Percentiles rank a stretch among this genome's conserved stretches.
Conservation (phyloP, 257 asterid species). For the Cordia subcordata region DNA sequence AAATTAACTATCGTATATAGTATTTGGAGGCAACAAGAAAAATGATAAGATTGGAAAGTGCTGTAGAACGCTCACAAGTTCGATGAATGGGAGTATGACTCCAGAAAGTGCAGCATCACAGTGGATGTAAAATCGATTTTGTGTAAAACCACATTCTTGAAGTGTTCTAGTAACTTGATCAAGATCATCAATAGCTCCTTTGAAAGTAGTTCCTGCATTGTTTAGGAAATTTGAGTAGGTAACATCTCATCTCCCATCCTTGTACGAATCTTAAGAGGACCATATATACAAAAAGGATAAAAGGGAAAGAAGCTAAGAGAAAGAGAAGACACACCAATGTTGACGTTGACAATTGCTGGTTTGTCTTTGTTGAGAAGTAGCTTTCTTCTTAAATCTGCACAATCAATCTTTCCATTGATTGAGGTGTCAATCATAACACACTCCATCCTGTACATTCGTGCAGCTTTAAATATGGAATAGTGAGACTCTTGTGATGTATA, state of each 20-base stretch:
- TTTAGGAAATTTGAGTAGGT: too few species aligned
- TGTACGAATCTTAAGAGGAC: too few species aligned
- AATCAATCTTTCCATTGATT: background rate
- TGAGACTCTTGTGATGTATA: background rate
- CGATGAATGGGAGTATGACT: slow-evolving; percentile 20
- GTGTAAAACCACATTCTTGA: slow-evolving; percentile 25
- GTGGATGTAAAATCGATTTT: slow-evolving; percentile 26
- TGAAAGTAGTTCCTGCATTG: slow-evolving; percentile 33
- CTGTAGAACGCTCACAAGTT: slow-evolving; percentile 12
- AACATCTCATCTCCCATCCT: too few species aligned
- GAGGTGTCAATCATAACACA: background rate
- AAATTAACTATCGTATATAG: too few species aligned
- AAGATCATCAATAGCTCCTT: slow-evolving; percentile 37
- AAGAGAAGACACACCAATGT: background rate
- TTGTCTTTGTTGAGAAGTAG: background rate
- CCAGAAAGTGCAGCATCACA: slow-evolving; percentile 37
- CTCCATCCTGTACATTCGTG: background rate
- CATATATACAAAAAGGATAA: too few species aligned
- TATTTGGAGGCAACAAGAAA: too few species aligned
- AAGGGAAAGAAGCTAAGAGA: background rate
- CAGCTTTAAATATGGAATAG: background rate
- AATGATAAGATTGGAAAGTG: too few species aligned
- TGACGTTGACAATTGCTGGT: background rate
- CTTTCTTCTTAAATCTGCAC: background rate
- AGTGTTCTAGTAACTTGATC: slow-evolving; percentile 27